A percentile compares a stretch with the other conserved stretches of the same genome.
Conservation (phyloP, 257 asterid species). For the Schizonepeta tenuifolia region DNA sequence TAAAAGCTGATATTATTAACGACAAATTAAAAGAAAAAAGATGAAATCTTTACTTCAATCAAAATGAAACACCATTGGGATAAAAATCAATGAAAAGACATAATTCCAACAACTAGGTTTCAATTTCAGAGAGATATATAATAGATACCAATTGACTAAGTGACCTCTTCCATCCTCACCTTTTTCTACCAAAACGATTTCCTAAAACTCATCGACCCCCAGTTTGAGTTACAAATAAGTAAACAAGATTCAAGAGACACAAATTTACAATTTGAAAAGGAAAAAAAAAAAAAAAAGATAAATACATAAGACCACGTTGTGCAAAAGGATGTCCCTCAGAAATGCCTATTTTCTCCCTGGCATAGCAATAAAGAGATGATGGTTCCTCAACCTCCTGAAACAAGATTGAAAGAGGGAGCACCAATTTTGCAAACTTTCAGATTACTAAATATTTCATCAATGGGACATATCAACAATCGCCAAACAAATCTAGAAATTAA, state of each 20-base stretch:
- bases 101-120: too few relatives aligned
- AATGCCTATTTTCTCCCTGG: constrained; percentile 64
- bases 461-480: constrained; percentile 32
- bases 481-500: neutral
- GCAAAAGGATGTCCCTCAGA: constrained; percentile 52
- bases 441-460: constrained; percentile 65
- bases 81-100: neutral
- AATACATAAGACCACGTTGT: neutral
- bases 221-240: too few relatives aligned
- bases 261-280: too few relatives aligned
- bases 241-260: too few relatives aligned
- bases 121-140: too few relatives aligned
- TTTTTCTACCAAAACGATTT: too few relatives aligned
- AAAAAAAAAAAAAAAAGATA: too few relatives aligned
- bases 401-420: constrained; percentile 47
- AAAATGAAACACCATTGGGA: neutral
- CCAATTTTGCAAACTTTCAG: constrained; percentile 50
- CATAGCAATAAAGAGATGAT: constrained; percentile 26
- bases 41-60: neutral
- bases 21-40: neutral
- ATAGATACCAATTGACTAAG: too few relatives aligned
- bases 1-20: neutral
- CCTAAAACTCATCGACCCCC: too few relatives aligned
- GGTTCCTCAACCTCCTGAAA: constrained; percentile 60
- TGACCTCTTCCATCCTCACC: too few relatives aligned